Base-by-base conservation (phyloP, 768 basidiomycete species). In the Lactarius sp. region DNA sequence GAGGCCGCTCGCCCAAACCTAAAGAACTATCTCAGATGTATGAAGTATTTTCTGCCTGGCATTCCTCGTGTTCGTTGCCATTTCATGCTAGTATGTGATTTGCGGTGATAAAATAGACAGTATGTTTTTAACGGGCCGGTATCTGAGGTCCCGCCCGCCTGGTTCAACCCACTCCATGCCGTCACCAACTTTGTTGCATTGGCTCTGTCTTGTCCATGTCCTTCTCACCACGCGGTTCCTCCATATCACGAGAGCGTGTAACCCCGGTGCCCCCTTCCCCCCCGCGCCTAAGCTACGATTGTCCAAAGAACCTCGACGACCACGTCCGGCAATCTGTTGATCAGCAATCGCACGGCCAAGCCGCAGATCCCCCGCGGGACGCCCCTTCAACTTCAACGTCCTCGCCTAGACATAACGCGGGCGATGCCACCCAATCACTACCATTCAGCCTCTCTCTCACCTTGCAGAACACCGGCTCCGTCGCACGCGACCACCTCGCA, bases 401-500 rank as follows among this genome's bases (percentile, higher is more conserved):
- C 27, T 41, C 57, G 6, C 4, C 50, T 20, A 3, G 18, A 49
- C 56, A n/a, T 3, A 60, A 60, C 49, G 27, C 20, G 1, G 33
- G 22, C 52, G 31, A 37, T 2, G 6, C 20, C 65, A 66, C 52
- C 66, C 6, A n/a, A 20, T 10, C 39, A 20, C 71, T 14, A 14
- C 53, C 63, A 4, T 51, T 64, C 49, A 14, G 41, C 34, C 42
- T 66, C 9, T 52, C 71, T 37, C 70, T 78, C 51, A 69, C 68
- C 20, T 71, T 83, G 9, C 75, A 80, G 70, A 83, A 82, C 66
- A 72, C 75, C 33, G 80, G 80, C 12, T 77, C 74, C 59, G 80
- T 81, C 56, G 82, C 82, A 34, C 73, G 82, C 27, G 81, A 83
- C 69, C 81, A 83, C 63, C 75, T 83, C 4, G 79, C 82, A 2